These are phyloP conservation scores for Colletotrichum musicola DNA, from an alignment of 2,329 filamentous ascomycete genomes.

Conservation along the genomic window DNA sequence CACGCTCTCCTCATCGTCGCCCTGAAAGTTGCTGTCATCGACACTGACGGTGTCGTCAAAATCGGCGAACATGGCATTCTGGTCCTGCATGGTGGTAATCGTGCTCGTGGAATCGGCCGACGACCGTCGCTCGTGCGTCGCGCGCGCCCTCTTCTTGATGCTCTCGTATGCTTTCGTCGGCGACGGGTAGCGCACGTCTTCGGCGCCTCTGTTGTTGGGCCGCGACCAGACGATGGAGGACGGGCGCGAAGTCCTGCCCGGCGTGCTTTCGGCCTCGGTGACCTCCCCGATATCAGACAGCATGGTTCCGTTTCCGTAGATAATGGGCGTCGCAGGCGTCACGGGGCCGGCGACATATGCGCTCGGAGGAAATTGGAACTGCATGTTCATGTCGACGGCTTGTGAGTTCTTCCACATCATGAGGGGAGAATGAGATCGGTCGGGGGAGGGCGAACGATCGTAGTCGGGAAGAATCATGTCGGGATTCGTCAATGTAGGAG, in stretches of 20 bases:
- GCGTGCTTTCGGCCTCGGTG: conserved; percentile 65
- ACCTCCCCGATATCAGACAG: conserved; percentile 74
- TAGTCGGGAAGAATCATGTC: conserved; percentile 93
- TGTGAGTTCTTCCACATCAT: conserved; percentile 65
- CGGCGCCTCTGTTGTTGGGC: conserved; percentile 48
- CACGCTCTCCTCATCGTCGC: conserved; percentile 76
- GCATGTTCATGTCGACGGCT: conserved; percentile 50
- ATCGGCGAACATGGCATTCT: conserved; percentile 65
- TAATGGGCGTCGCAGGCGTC: conserved; percentile 72
- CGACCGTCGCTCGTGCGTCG: conserved; percentile 62
- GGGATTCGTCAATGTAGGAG: conserved; percentile 90
- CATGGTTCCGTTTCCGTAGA: conserved; percentile 78
- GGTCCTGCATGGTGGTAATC: conserved; percentile 66
- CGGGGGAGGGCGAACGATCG: conserved; percentile 65
- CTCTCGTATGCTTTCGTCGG: conserved; percentile 59
- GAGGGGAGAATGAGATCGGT: conserved; percentile 65
- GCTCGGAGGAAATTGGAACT: conserved; percentile 57
- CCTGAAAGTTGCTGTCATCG: conserved; percentile 75
- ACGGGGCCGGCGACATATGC: conserved; percentile 59
- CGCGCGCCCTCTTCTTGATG: conserved; percentile 58
- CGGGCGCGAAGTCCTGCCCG: conserved; percentile 54
- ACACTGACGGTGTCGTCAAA: conserved; percentile 73
- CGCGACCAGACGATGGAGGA: conserved; percentile 31
- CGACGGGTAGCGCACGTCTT: conserved; percentile 50
- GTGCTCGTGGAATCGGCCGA: conserved; percentile 74